Evolutionary conservation across 306 rosid species (phyloP), one percentile per base, ranked within the genome.

Genomic region (Prunus salicina): DNA sequence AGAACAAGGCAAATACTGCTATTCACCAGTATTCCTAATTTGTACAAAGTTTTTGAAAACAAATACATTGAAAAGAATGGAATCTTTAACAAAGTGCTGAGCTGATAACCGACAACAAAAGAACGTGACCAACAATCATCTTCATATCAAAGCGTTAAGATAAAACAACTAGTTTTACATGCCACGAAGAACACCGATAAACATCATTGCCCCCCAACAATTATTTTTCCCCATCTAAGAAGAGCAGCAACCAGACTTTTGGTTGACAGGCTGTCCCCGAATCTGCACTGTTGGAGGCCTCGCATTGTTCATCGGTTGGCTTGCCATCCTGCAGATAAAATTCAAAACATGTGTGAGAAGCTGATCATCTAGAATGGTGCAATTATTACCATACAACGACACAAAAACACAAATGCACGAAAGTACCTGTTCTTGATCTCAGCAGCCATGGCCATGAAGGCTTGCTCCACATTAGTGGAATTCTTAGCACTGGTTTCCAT

Each of bases 241-340:
- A 12, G 98, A 96, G 97, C 99, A 96, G 89, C 99, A 96, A 73
- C 99, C 96, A 25, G 93, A 80, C 78, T 91, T 96, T 85, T 96
- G 99, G 87, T 92, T 96, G 73, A 96, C 96, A 0, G 99, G 99
- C 85, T 96, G 98, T 83, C 99, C 99, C 72, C 97, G 89, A 70
- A 96, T 92, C 88, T 92, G 98, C 76, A 96, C 97, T 0, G 99
- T 96, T 19, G 97, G 97, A 79, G 98, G 97, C 88, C 99, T 81
- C n/a, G 93, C 91, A 71, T 88, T 91, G 91, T 82, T 92, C 91
- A 89, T 82, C 8, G 99, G 99, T 81, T 96, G 99, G 83, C 92
- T 96, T 32, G 99, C 99, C 99, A 96, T 96, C 91, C 99, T 96
- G 84, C 78, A 67, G n/a, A 65, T 46, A 77, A 30, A 19, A 56